Percentiles rank a stretch among this genome's conserved stretches.
phyloP scores from a whole-genome alignment of 441 rosid genomes.

The Adansonia rubrostipa region DNA sequence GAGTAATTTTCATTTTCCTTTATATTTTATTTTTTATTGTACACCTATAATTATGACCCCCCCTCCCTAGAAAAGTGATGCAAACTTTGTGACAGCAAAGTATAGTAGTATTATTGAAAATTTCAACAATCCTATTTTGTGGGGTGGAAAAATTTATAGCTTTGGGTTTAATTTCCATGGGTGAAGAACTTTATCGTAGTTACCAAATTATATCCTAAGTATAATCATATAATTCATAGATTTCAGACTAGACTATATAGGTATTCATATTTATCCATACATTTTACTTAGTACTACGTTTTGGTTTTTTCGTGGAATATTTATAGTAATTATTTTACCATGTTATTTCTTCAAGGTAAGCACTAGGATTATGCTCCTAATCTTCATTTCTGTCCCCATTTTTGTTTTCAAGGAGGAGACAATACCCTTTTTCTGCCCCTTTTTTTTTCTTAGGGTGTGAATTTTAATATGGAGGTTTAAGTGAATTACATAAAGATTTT shows the following conservation, averaged over 20 bases:
- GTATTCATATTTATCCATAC: background rate
- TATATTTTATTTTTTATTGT: background rate
- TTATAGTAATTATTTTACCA: background rate
- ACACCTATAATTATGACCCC: background rate
- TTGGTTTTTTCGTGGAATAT: background rate
- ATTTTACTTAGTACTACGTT: background rate
- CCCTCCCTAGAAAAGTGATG: too few species aligned
- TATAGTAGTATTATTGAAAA: background rate
- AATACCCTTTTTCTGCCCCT: background rate
- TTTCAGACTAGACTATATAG: slow-evolving; percentile 7
- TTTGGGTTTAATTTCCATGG: background rate
- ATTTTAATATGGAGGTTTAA: too few species aligned
- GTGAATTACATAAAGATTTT: too few species aligned
- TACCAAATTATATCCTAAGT: background rate
- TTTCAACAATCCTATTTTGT: background rate
- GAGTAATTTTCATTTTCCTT: background rate
- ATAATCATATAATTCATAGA: background rate
- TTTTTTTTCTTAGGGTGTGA: background rate
- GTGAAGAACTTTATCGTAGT: slow-evolving; percentile 10
- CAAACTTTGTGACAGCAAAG: background rate
- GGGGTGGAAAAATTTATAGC: background rate
- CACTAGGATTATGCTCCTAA: background rate
- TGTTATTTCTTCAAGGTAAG: background rate
- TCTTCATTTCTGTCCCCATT: background rate
- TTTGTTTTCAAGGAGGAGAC: background rate